A percentile compares a stretch with the other conserved stretches of the same genome.
Conservation (phyloP, 2,329 filamentous ascomycete species). For the Alternaria alternata region DNA sequence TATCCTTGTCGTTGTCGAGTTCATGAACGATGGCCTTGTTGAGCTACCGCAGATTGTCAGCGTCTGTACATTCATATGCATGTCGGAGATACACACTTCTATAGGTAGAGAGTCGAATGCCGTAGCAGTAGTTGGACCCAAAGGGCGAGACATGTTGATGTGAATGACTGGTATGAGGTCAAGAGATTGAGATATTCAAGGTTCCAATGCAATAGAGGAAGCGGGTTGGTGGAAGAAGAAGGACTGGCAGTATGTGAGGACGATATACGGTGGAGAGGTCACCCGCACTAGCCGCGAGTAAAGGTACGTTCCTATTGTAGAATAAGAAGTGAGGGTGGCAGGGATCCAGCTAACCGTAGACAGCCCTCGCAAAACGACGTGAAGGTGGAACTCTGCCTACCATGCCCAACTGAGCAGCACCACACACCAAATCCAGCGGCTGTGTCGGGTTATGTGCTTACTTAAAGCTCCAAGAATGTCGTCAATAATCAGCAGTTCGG, state of each 20-base stretch:
- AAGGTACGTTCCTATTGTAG: conserved; percentile 4
- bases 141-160: conserved; percentile 18
- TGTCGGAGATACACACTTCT: conserved; percentile 31
- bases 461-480: not conserved
- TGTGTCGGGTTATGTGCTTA: not conserved
- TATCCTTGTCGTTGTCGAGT: conserved; percentile 54
- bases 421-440: not conserved
- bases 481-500: not conserved
- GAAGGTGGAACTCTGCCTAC: conserved; percentile 2
- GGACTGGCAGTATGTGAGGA: not conserved
- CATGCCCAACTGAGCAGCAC: not conserved
- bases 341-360: not conserved
- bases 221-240: not conserved
- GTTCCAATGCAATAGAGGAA: not conserved
- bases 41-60: conserved; percentile 40
- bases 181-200: not conserved
- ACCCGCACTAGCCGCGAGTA: not conserved
- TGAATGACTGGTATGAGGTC: not conserved
- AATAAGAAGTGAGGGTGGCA: conserved; percentile 10
- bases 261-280: not conserved
- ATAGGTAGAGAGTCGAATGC: conserved; percentile 47
- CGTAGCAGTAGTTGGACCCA: conserved; percentile 10
- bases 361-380: conserved; percentile 2
- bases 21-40: conserved; percentile 51
- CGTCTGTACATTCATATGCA: not conserved